Conservation (phyloP, 176 grass and related monocot species). For the Panicum miliaceum region DNA sequence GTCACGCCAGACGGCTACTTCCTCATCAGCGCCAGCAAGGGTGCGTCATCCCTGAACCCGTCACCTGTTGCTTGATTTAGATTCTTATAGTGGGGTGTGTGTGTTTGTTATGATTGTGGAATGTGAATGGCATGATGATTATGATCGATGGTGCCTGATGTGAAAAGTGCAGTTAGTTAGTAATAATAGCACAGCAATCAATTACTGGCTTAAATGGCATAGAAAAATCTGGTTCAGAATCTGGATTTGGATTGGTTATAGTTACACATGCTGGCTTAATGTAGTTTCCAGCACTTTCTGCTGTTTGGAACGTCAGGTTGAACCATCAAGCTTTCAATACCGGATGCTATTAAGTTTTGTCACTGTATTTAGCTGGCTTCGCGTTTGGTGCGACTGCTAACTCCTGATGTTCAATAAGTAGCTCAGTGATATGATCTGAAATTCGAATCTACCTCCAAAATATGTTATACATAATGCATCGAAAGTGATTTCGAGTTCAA, state of each 20-base stretch:
- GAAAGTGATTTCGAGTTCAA: background rate
- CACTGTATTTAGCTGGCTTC: background rate
- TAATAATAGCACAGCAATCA: background rate
- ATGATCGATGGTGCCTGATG: background rate
- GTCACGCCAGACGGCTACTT: conserved; percentile 89
- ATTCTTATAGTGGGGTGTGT: background rate
- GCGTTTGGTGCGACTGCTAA: background rate
- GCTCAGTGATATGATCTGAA: background rate
- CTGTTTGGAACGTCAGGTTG: background rate
- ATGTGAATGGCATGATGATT: background rate
- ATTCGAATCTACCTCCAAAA: background rate
- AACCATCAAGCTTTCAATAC: background rate
- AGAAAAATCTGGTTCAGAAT: background rate
- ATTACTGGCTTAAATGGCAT: background rate
- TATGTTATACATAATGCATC: background rate
- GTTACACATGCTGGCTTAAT: background rate
- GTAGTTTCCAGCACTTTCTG: background rate
- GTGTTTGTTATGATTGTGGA: background rate
- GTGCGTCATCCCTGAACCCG: conserved; percentile 25
- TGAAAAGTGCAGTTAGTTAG: background rate
- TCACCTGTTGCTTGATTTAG: background rate
- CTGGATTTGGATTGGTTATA: background rate
- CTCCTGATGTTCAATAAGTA: background rate
- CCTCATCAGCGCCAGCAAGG: conserved; percentile 97
- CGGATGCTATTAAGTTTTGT: background rate